Base-by-base conservation (phyloP, 2,329 filamentous ascomycete species). In the Cladosporium sp. region DNA sequence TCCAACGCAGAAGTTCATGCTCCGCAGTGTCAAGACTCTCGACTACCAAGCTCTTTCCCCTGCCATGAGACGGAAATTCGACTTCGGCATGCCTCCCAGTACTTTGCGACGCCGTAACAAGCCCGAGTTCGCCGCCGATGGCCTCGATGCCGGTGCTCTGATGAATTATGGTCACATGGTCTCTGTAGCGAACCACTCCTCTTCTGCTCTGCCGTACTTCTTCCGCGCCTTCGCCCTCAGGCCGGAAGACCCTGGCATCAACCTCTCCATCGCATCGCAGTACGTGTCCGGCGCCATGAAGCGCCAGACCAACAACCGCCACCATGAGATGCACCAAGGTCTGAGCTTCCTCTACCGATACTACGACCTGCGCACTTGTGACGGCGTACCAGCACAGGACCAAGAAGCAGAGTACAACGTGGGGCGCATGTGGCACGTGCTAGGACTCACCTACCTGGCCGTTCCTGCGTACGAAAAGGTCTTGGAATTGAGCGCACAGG, bases 241-340 rank as follows among this genome's bases (percentile, higher is more conserved):
- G 70, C 90, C 91, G 0, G 79, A 85, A 8, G 96, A 97, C 73
- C 85, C 90, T 0, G 87, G 92, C 72, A 86, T 97, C 69, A 90
- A 92, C 68, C 85, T 99, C 12, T 91, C 87, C 71, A 89, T 97
- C 28, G 93, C 90, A 0, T 85, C 95, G 14, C 89, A 90, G 34
- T 98, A 97, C 77, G 86, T 97, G 47, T 92, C 97, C 76, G 91
- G 95, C 76, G 90, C 91, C 0, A 85, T 97, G 74, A 97, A 98
- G 77, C 87, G 94, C 2, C 92, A 96, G 77, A 89, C 90, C 0
- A 92, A 94, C 58, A 98, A 98, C 75, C 84, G 95, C 1, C 94
- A 98, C 75, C 94, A 92, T 74, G 87, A 93, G 49, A 88, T 97
- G 51, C 84, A 92, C 69, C 93, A 98, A 76, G 95, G 93, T 0